Percentiles rank a stretch among this genome's conserved stretches.
Evolutionary conservation across 345 rosid species (phyloP).

Genomic region (Pugionium dolabratum): DNA sequence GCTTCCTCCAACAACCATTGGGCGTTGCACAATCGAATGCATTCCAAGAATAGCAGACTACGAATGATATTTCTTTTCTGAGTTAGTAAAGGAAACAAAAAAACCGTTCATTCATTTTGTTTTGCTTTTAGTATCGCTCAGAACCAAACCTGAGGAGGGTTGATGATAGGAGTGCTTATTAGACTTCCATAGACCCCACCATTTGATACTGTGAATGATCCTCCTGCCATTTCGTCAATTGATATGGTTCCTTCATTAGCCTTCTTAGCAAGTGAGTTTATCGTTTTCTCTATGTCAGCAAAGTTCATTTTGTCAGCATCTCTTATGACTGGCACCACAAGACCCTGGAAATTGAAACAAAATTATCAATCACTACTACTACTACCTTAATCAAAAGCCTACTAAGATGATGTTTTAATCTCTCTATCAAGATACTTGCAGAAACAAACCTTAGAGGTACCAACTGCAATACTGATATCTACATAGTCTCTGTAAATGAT

Average conservation of each 20-base stretch:
- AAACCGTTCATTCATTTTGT: not conserved
- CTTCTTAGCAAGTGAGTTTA: constrained; percentile 82
- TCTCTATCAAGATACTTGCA: not conserved
- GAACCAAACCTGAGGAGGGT: constrained; percentile 84
- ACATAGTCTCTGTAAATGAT: constrained; percentile 89
- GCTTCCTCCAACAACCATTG: constrained; percentile 82
- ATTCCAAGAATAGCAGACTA: constrained; percentile 91
- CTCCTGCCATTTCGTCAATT: constrained; percentile 98
- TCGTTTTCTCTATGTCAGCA: constrained; percentile 85
- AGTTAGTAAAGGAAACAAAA: not conserved
- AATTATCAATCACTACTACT: constrained; percentile 20
- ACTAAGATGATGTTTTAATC: constrained; percentile 3
- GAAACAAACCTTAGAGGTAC: constrained; percentile 53
- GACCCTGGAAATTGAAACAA: constrained; percentile 55
- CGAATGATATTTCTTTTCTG: not conserved
- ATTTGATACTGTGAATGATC: constrained; percentile 63
- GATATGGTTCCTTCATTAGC: constrained; percentile 87
- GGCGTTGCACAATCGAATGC: constrained; percentile 87
- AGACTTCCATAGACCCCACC: constrained; percentile 86
- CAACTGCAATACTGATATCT: constrained; percentile 85
- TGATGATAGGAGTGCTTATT: constrained; percentile 89
- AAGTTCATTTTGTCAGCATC: constrained; percentile 72
- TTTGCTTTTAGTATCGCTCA: not conserved
- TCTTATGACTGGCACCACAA: constrained; percentile 80
- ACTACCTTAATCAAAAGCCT: not conserved